These are phyloP conservation scores for Oryza punctata DNA, from an alignment of 176 grass and related monocot species.

Conservation along the genomic window DNA sequence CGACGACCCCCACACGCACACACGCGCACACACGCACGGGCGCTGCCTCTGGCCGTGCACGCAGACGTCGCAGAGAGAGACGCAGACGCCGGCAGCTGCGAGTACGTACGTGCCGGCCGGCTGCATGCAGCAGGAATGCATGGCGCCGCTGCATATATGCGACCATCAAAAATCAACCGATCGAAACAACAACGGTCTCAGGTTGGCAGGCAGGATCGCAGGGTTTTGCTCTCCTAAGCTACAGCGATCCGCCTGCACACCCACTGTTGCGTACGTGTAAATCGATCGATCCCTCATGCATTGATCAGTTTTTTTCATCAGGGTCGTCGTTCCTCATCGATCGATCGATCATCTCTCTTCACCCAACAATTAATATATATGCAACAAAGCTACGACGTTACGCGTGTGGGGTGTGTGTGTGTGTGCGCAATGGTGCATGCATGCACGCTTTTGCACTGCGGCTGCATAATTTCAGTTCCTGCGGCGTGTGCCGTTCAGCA, in stretches of 20 bases:
- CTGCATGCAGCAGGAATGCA: not conserved
- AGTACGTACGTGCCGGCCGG: not conserved
- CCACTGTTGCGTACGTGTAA: conserved; percentile 18
- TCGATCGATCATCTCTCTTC: too few relatives aligned
- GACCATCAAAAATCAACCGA: conserved; percentile 13
- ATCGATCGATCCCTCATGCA: not conserved
- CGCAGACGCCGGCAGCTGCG: too few relatives aligned
- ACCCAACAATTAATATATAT: too few relatives aligned
- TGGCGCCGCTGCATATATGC: not conserved
- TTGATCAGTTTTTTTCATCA: not conserved
- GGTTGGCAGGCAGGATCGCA: conserved; percentile 47
- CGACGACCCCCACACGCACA: not conserved
- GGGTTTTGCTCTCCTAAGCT: conserved; percentile 46
- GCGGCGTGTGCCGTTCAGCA: not conserved
- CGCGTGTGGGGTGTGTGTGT: too few relatives aligned
- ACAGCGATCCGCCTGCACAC: conserved; percentile 43
- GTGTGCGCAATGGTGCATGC: too few relatives aligned
- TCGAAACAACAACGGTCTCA: conserved; percentile 52
- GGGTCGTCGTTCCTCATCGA: too few relatives aligned
- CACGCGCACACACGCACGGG: not conserved
- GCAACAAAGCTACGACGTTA: too few relatives aligned
- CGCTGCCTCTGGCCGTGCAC: conserved; percentile 6
- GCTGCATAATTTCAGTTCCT: not conserved
- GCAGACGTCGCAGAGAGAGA: too few relatives aligned
- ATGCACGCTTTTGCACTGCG: not conserved